These are phyloP conservation scores for Paramecium bursaria DNA, from an alignment of 73 alveolate species.

Conservation along the genomic window DNA sequence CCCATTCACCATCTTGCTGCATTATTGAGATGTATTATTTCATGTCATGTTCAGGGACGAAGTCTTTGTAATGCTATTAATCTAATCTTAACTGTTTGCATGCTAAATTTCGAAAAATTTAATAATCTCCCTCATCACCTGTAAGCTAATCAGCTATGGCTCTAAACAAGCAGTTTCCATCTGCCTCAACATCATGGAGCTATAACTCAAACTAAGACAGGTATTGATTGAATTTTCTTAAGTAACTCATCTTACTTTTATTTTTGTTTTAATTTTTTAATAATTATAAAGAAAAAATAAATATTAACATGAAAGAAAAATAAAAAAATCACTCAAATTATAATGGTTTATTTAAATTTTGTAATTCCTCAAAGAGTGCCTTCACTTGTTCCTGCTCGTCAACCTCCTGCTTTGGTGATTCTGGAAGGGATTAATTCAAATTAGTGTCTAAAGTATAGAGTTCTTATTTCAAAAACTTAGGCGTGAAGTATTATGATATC, in stretches of 20 bases:
- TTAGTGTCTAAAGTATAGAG: conserved; percentile 48
- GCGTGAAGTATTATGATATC: conserved; percentile 35
- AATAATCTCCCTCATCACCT: conserved; percentile 79
- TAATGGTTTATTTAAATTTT: conserved; percentile 45
- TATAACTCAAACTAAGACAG: too few species aligned
- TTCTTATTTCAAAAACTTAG: conserved; percentile 44
- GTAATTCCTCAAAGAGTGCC: conserved; percentile 47
- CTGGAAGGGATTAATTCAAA: conserved; percentile 12
- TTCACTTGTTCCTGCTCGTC: conserved; percentile 55
- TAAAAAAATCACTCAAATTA: conserved; percentile 53
- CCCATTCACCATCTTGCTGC: conserved; percentile 88
- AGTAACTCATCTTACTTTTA: too few species aligned
- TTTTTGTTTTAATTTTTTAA: too few species aligned
- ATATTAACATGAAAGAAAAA: too few species aligned
- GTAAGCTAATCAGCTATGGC: conserved; percentile 88
- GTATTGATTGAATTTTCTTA: too few species aligned
- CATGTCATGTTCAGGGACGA: conserved; percentile 87
- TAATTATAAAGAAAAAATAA: too few species aligned
- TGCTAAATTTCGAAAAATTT: conserved; percentile 76
- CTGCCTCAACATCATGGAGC: conserved; percentile 83
- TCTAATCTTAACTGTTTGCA: conserved; percentile 72
- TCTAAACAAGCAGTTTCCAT: conserved; percentile 91
- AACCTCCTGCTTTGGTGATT: conserved; percentile 35
- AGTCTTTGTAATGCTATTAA: conserved; percentile 74
- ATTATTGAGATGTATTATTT: conserved; percentile 79